Conservation (phyloP, 2,329 filamentous ascomycete genomes). For the Ophiostoma sp. region DNA sequence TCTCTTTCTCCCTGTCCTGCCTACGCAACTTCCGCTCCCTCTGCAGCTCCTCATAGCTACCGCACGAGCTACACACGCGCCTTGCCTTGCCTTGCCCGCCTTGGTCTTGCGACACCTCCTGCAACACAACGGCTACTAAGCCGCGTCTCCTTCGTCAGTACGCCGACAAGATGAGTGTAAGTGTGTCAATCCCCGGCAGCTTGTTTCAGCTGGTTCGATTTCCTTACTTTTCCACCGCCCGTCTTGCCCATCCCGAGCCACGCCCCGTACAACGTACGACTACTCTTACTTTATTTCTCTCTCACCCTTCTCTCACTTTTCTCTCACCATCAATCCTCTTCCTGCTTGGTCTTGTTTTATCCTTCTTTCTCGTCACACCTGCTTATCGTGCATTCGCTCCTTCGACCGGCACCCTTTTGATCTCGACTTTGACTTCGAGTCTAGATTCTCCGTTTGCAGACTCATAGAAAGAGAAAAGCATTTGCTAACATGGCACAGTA, state of each 20-base stretch:
- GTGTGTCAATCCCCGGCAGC: slow-evolving; percentile 21
- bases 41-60: background rate
- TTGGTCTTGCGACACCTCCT: slow-evolving; percentile 21
- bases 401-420: background rate
- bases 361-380: background rate
- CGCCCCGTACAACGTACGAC: too few species aligned
- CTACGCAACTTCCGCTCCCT: background rate
- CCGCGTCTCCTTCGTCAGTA: background rate
- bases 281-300: background rate
- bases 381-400: background rate
- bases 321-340: background rate
- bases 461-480: background rate
- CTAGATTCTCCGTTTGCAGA: too few species aligned
- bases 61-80: background rate
- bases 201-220: slow-evolving; percentile 20
- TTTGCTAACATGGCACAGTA: slow-evolving; percentile 52
- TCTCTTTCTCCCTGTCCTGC: background rate
- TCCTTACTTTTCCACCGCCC: background rate
- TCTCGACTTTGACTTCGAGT: background rate
- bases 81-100: background rate
- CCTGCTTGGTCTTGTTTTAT: background rate
- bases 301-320: background rate
- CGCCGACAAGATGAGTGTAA: slow-evolving; percentile 26
- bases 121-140: slow-evolving; percentile 11
- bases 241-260: background rate